phyloP scores from a whole-genome alignment of 495 filamentous ascomycete genomes.

The Trypethelium eluteriae region DNA sequence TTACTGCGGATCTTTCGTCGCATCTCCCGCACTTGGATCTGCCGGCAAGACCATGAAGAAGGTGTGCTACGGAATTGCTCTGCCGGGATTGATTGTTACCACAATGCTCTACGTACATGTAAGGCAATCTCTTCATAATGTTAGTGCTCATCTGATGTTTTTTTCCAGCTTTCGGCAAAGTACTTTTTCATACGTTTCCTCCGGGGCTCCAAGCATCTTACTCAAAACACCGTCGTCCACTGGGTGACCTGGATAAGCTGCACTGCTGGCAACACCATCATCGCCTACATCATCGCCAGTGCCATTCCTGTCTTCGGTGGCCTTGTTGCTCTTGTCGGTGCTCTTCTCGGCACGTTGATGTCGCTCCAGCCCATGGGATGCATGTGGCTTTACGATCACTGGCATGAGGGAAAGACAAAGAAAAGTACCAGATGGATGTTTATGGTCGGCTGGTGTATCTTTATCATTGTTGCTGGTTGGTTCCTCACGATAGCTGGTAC shows the following conservation, averaged over 20 bases:
- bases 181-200: conserved; percentile 29
- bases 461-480: conserved; percentile 14
- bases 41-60: conserved; percentile 22
- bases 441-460: conserved; percentile 18
- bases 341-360: conserved; percentile 37
- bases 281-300: conserved; percentile 19
- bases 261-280: conserved; percentile 19
- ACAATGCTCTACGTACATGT: conserved; percentile 8
- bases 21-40: conserved; percentile 20
- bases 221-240: conserved; percentile 30
- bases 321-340: conserved; percentile 16
- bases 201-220: conserved; percentile 33
- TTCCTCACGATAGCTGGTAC: conserved; percentile 24
- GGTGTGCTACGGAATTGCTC: conserved; percentile 20
- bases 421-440: neutral
- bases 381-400: conserved; percentile 45
- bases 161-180: conserved; percentile 16
- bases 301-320: conserved; percentile 34
- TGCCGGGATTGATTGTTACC: conserved; percentile 20
- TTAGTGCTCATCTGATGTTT: neutral
- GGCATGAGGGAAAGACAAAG: conserved; percentile 20
- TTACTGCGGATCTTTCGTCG: conserved; percentile 21
- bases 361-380: conserved; percentile 42
- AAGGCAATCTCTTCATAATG: neutral
- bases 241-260: conserved; percentile 36